Conservation (phyloP, 495 filamentous ascomycete genomes). For the Neurospora sp. region DNA sequence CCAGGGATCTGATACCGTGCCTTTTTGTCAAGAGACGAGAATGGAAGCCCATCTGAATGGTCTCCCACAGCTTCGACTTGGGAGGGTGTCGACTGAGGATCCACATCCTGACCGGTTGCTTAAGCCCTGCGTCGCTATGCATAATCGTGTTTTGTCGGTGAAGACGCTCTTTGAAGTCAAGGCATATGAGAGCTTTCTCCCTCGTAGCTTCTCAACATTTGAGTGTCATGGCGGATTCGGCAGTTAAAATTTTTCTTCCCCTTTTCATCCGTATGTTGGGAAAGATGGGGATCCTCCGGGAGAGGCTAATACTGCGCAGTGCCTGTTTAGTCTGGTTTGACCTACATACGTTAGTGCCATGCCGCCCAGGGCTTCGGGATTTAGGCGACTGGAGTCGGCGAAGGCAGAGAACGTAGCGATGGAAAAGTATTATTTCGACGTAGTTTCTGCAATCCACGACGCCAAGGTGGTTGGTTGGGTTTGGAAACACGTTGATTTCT, state of each 20-base stretch:
- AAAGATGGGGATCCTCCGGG: not conserved
- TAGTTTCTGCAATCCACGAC: not conserved
- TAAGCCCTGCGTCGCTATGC: conserved; percentile 22
- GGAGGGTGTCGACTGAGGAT: conserved; percentile 1
- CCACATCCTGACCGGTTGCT: conserved; percentile 20
- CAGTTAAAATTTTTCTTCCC: not conserved
- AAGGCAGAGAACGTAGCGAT: not conserved
- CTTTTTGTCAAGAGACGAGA: not conserved
- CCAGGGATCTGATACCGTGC: conserved; percentile 1
- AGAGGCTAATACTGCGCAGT: not conserved
- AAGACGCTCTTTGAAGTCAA: conserved; percentile 8
- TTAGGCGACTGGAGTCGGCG: not conserved
- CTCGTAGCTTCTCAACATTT: not conserved
- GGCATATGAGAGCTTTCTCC: not conserved
- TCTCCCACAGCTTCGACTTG: not conserved
- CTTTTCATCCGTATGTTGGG: not conserved
- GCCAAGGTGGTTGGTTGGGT: not conserved
- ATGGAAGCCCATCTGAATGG: not conserved
- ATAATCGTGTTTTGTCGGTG: conserved; percentile 20
- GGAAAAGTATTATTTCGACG: not conserved
- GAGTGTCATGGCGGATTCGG: not conserved
- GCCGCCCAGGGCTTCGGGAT: not conserved
- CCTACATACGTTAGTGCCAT: not conserved
- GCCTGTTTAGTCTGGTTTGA: not conserved
- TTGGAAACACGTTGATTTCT: not conserved